phyloP scores from a whole-genome alignment of 1,284 basidiomycete species.

The Cryptococcus hybrid region DNA sequence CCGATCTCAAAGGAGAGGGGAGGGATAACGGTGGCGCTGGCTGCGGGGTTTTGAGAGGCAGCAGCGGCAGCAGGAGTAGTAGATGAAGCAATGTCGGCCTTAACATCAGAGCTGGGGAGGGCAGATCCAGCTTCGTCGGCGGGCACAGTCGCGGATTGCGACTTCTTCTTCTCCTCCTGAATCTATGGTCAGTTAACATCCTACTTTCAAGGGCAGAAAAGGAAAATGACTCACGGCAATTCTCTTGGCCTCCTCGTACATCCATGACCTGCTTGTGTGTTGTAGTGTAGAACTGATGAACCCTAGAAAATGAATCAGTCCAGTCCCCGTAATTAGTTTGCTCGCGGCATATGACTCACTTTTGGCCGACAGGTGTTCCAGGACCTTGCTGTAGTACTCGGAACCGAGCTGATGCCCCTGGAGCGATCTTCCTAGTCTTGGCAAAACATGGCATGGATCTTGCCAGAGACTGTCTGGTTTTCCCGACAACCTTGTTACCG shows the following conservation, averaged over 20 bases:
- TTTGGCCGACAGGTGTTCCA: slow-evolving; percentile 70
- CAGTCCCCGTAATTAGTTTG: too few species aligned
- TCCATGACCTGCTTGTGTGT: slow-evolving; percentile 67
- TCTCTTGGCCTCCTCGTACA: slow-evolving; percentile 55
- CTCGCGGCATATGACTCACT: slow-evolving; percentile 34
- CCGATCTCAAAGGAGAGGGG: not conserved
- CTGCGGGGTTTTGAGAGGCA: slow-evolving; percentile 3
- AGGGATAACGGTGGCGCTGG: slow-evolving; percentile 2
- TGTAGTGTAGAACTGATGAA: slow-evolving; percentile 60
- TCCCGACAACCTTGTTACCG: slow-evolving; percentile 58
- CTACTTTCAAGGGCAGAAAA: not conserved
- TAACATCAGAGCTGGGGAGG: slow-evolving; percentile 11
- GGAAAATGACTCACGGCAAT: slow-evolving; percentile 46
- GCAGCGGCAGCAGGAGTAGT: slow-evolving; percentile 13
- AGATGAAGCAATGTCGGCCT: slow-evolving; percentile 7
- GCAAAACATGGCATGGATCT: slow-evolving; percentile 59
- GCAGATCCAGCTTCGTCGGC: slow-evolving; percentile 17
- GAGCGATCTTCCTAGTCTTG: slow-evolving; percentile 76
- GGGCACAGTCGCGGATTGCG: slow-evolving; percentile 13
- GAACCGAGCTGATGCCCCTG: slow-evolving; percentile 69
- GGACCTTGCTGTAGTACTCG: slow-evolving; percentile 75
- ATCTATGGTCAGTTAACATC: slow-evolving; percentile 6
- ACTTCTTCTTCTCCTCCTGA: slow-evolving; percentile 43
- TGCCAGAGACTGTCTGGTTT: slow-evolving; percentile 64
- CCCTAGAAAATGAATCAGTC: slow-evolving; percentile 20